A percentile compares a stretch with the other conserved stretches of the same genome.
Conservation (phyloP, 2,329 filamentous ascomycete species). For the Apiospora arundinis region DNA sequence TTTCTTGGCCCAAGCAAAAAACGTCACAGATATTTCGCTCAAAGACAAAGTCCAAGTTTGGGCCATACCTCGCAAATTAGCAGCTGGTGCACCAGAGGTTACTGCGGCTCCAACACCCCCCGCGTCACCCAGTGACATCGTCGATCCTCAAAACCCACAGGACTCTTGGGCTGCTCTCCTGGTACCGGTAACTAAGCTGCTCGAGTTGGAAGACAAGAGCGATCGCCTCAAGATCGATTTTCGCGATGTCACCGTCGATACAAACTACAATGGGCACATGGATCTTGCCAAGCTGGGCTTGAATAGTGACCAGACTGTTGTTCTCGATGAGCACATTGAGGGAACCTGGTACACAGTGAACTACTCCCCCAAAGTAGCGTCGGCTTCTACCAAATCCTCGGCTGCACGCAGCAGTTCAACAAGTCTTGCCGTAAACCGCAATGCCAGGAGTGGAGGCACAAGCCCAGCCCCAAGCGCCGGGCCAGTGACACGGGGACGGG, state of each 20-base stretch:
- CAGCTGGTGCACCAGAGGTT: constrained; percentile 43
- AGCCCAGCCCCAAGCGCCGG: constrained; percentile 67
- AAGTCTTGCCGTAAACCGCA: constrained; percentile 43
- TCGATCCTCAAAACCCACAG: constrained; percentile 30
- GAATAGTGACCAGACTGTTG: constrained; percentile 74
- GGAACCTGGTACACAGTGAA: constrained; percentile 64
- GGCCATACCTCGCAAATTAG: constrained; percentile 62
- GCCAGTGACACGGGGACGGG: constrained; percentile 73
- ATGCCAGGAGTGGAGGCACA: constrained; percentile 68
- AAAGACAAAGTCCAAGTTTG: constrained; percentile 80
- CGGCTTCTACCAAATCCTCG: constrained; percentile 43
- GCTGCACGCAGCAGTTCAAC: constrained; percentile 42
- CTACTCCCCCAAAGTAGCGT: constrained; percentile 41
- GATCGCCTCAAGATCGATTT: constrained; percentile 69
- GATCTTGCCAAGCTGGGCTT: constrained; percentile 72
- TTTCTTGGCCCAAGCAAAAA: constrained; percentile 80
- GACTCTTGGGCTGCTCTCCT: constrained; percentile 54
- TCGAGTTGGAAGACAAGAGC: constrained; percentile 64
- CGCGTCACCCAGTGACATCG: constrained; percentile 31
- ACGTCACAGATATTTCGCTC: constrained; percentile 68
- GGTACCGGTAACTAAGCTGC: constrained; percentile 68
- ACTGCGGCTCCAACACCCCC: constrained; percentile 43
- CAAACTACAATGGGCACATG: constrained; percentile 78
- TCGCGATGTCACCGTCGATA: constrained; percentile 74
- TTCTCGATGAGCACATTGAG: constrained; percentile 81